Base-by-base conservation (phyloP, 208 protist genomes). In the Angomonas ambiguus region DNA sequence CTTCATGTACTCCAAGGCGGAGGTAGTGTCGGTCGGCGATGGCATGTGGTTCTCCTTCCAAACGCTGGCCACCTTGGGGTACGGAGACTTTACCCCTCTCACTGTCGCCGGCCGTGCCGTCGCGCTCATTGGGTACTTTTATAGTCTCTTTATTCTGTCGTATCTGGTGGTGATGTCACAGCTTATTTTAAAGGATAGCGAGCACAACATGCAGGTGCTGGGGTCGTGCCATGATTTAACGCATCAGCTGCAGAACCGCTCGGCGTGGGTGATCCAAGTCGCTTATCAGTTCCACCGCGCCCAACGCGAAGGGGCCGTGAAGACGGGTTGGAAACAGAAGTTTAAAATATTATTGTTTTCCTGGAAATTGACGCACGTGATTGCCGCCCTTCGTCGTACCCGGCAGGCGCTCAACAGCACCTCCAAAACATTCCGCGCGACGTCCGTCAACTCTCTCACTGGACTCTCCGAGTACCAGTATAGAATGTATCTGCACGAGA, bases 11-110 rank as follows among this genome's bases (percentile, higher is more conserved):
- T 42, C 69, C 28, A 77, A 82, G 49, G 72, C 86, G 18, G 78
- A 88, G 64, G 33, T 28, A 11, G 48, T 77, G n/a, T 62, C 69
- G 34, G 42, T 90, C 2, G 42, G 57, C 31, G 80, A 92, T 33
- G 80, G 72, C 28, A n/a, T 91, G 30, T 95, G 86, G 85, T 92
- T 87, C 65, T 74, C 76, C 31, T 92, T 92, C 51, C 81, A 92
- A 69, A 80, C 88, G 2, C 63, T 92, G 48, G 65, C 82, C 45
- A 91, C 86, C 27, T 62, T 95, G 22, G 86, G 86, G 25, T 92
- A 92, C 71, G 85, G 88, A 53, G 86, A 95, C 75, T 59, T 82
- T 53, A 83, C 83, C 34, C 82, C 88, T 3, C 42, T 73, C 34
- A 87, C 76, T 3, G 51, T 77, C 24, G 41, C 67, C 13, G 86